Evolutionary conservation across 768 basidiomycete species (phyloP).

Genomic region (Kwoniella sp.): DNA sequence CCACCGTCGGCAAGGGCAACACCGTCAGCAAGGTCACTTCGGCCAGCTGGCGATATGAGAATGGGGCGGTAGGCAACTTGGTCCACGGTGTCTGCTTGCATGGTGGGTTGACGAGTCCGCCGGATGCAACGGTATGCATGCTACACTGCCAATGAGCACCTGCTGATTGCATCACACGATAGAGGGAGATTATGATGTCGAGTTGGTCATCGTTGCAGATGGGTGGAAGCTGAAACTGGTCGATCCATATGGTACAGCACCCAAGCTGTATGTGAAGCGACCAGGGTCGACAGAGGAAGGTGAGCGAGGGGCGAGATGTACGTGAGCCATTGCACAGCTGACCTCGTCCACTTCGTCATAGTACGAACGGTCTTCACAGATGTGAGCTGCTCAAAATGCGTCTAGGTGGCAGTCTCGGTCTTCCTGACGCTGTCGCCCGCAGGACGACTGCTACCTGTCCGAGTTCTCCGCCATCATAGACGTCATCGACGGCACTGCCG

Average conservation of each 20-base stretch:
- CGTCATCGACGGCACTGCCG: conserved; percentile 25
- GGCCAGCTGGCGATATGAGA: conserved; percentile 93
- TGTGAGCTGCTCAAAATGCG: conserved; percentile 14
- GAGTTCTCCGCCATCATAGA: conserved; percentile 25
- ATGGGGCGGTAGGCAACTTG: conserved; percentile 84
- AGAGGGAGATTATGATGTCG: conserved; percentile 76
- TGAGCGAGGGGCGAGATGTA: conserved; percentile 15
- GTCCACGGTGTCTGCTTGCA: conserved; percentile 83
- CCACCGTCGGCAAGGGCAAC: conserved; percentile 72
- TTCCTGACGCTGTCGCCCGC: too few species aligned
- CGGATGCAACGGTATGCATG: background rate
- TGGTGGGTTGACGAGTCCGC: conserved; percentile 51
- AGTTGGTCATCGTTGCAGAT: conserved; percentile 86
- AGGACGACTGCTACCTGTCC: conserved; percentile 29
- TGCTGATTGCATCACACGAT: background rate
- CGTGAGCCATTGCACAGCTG: background rate
- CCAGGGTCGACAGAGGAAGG: conserved; percentile 55
- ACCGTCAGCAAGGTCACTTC: conserved; percentile 87
- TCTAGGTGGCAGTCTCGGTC: too few species aligned
- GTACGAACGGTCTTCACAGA: conserved; percentile 25
- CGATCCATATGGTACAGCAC: conserved; percentile 86
- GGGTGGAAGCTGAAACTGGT: conserved; percentile 54
- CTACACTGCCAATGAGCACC: background rate
- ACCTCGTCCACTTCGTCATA: too few species aligned
- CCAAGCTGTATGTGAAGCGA: conserved; percentile 73